Evolutionary conservation across 1,139 yeast genomes (phyloP).

Genomic region (Suhomyces choctaworum): DNA sequence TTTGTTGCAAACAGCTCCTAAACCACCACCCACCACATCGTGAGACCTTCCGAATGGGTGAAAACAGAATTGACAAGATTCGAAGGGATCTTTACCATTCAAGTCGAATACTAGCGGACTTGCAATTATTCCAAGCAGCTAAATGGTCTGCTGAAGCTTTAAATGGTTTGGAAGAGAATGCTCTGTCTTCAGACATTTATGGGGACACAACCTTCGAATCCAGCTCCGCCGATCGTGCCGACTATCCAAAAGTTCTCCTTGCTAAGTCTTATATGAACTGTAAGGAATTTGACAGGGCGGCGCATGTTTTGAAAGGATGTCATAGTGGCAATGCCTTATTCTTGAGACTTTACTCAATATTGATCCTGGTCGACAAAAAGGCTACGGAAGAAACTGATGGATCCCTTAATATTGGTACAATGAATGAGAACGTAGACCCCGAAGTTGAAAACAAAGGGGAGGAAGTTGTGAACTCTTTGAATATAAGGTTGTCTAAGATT

Average conservation of each 20-base stretch:
- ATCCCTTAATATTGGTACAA: slow-evolving; percentile 33
- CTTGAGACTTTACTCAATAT: slow-evolving; percentile 65
- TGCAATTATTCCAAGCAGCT: slow-evolving; percentile 65
- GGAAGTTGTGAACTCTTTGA: slow-evolving; percentile 23
- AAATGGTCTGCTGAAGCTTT: slow-evolving; percentile 87
- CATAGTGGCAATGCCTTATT: slow-evolving; percentile 60
- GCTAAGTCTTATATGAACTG: slow-evolving; percentile 80
- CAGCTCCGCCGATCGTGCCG: slow-evolving; percentile 31
- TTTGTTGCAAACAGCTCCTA: no score
- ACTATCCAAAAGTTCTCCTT: slow-evolving; percentile 47
- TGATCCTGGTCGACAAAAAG: slow-evolving; percentile 72
- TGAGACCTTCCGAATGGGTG: no score
- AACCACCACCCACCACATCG: no score
- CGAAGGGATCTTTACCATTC: slow-evolving; percentile 30
- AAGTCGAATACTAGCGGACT: slow-evolving; percentile 28
- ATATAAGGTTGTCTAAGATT: slow-evolving; percentile 42
- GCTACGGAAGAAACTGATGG: slow-evolving; percentile 76
- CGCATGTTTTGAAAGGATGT: slow-evolving; percentile 55
- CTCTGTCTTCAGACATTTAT: background rate
- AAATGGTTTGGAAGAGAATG: slow-evolving; percentile 33
- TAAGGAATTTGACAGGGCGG: slow-evolving; percentile 83
- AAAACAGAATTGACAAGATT: slow-evolving; percentile 14
- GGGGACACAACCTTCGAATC: background rate
- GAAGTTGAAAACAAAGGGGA: slow-evolving; percentile 13
- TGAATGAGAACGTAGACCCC: slow-evolving; percentile 11